phyloP scores from a whole-genome alignment of 352 stramenopile genomes.

The Globisporangium solare region DNA sequence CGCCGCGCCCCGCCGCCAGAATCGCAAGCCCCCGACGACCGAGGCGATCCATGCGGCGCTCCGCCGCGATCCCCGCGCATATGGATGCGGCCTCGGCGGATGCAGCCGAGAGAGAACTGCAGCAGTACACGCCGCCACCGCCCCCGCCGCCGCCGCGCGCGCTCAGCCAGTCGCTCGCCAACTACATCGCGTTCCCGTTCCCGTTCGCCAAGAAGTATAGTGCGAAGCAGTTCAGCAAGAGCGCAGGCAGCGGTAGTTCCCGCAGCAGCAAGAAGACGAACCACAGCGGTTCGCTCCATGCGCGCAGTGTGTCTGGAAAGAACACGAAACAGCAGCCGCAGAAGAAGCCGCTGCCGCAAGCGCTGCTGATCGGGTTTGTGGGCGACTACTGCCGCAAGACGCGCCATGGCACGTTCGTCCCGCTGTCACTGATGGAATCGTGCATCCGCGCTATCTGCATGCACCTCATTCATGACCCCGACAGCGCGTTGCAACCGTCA shows the following conservation, averaged over 20 bases:
- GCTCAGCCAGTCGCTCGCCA: slow-evolving; percentile 57
- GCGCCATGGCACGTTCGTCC: slow-evolving; percentile 26
- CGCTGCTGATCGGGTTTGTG: slow-evolving; percentile 24
- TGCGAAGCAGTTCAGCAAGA: slow-evolving; percentile 10
- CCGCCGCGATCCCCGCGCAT: slow-evolving; percentile 21
- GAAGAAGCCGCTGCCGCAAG: slow-evolving; percentile 6
- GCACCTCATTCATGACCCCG: slow-evolving; percentile 32
- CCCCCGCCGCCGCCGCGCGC: slow-evolving; percentile 14
- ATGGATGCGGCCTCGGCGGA: slow-evolving; percentile 16
- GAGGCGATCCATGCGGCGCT: neutral
- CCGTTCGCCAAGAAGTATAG: slow-evolving; percentile 50
- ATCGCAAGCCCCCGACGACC: neutral
- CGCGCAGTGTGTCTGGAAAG: neutral
- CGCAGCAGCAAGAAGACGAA: slow-evolving; percentile 4
- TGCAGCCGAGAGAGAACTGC: neutral
- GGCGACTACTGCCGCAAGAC: slow-evolving; percentile 52
- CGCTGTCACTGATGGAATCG: slow-evolving; percentile 51
- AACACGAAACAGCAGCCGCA: slow-evolving; percentile 4
- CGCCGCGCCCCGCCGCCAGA: neutral
- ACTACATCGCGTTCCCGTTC: slow-evolving; percentile 78
- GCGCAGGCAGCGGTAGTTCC: slow-evolving; percentile 7
- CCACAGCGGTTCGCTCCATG: neutral
- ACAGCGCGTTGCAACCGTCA: slow-evolving; percentile 8
- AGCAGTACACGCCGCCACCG: slow-evolving; percentile 1
- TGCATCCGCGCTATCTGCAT: slow-evolving; percentile 50